Conservation (phyloP, 352 stramenopile genomes). For the Blastocystis sp. region DNA sequence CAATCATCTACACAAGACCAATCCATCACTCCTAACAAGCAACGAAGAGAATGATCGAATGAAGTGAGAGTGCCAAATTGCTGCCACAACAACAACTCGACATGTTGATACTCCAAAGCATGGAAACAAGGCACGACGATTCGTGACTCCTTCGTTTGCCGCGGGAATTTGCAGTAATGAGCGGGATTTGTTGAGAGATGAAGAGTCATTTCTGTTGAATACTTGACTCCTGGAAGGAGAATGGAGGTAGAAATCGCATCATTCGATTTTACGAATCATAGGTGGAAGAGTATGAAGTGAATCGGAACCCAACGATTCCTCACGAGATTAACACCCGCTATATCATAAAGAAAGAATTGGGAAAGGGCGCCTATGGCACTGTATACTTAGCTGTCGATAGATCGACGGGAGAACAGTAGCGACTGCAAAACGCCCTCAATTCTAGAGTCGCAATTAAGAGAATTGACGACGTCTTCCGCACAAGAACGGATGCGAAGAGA, state of each 20-base stretch:
- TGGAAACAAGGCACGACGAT: too few relatives aligned
- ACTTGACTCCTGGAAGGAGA: background rate
- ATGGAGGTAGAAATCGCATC: background rate
- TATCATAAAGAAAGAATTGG: slow-evolving; percentile 68
- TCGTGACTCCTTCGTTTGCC: background rate
- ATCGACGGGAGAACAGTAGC: slow-evolving; percentile 28
- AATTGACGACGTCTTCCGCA: slow-evolving; percentile 69
- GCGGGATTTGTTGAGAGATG: background rate
- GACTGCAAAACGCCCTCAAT: background rate
- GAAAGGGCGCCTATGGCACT: slow-evolving; percentile 67
- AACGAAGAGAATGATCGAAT: too few relatives aligned
- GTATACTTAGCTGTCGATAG: slow-evolving; percentile 64
- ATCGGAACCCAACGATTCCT: slow-evolving; percentile 43
- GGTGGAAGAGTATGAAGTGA: slow-evolving; percentile 19
- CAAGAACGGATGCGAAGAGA: slow-evolving; percentile 64
- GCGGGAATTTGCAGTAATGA: background rate
- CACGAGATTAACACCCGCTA: slow-evolving; percentile 65
- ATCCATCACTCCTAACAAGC: too few relatives aligned
- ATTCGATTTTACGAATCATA: background rate
- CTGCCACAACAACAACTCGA: too few relatives aligned
- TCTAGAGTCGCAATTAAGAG: slow-evolving; percentile 68
- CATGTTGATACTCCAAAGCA: too few relatives aligned
- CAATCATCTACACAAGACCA: too few relatives aligned
- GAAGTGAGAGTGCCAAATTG: too few relatives aligned
- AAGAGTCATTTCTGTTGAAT: background rate